Evolutionary conservation across 805 yeast genomes (phyloP), one percentile per base, ranked within the genome.

Genomic region (Wickerhamomyces chambardii): DNA sequence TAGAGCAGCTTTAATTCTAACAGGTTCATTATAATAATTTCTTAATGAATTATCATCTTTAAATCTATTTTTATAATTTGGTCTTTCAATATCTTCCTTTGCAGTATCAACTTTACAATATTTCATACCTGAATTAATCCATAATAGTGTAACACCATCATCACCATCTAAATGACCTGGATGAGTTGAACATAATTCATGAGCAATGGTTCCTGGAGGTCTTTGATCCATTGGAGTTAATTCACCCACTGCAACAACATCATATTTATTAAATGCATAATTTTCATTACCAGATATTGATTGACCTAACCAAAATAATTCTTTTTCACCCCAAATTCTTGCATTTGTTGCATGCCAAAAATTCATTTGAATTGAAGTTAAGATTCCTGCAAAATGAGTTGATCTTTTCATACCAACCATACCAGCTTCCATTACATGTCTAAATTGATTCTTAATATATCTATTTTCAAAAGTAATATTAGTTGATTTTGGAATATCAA

Each of bases 321-420:
- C 87, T 46, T 81, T 81, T 43, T 80, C 89, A 24, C 89, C 89
- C 68, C 83, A 81, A 10, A 78, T 44, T 31, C 34, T 31, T 15
- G 50, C 48, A n/a, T 43, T 38, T 17, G 42, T 35, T 16, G 43
- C 43, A 34, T 33, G 36, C 35, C 46, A 39, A 15, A 44, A 38
- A 17, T 48, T 51, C 37, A 50, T 15, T 18, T 40, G 31, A 10
- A 38, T 24, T 9, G 53, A 42, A 14, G 42, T 41, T 33, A 50
- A 32, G 8, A 46, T 31, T 15, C 44, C 44, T 16, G 40, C 17
- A n/a, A 47, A 35, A 37, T 55, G 58, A 4, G 43, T 38, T 15
- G 41, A 39, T 19, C 55, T 46, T 22, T 47, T 41, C 29, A 56
- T 37, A 8, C 51, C 45, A 18, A 57, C 58, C 31, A 59, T 37